Base-by-base conservation (phyloP, 495 filamentous ascomycete species). In the Beverwykella pulmonaria region DNA sequence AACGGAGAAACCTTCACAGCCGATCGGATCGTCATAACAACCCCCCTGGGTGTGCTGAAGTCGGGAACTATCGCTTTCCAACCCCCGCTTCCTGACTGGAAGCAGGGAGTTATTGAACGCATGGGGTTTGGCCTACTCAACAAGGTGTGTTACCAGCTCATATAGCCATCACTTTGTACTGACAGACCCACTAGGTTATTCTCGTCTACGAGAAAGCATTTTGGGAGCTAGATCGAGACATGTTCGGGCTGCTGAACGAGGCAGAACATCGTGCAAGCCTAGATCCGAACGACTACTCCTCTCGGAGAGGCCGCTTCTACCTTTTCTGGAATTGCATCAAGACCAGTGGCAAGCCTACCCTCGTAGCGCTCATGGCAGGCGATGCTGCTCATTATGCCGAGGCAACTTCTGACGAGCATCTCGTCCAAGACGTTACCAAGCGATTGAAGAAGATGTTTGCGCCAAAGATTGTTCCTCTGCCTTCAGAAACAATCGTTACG, bases 241-340 rank as follows among this genome's bases (percentile, higher is more conserved):
- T 99, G 78, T 97, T 98, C 72, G 94, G 94, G 8, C 84, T 97
- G 30, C 81, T 98, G 30, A 86, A 93, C 26, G 88, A 91, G 65
- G 88, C 87, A n/a, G 76, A 79, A 19, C 67, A 75, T 26, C 72
- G 69, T 1, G 78, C 80, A 52, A 88, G 86, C 61, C 79, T 84
- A 64, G 73, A 80, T 22, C 87, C 87, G 67, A 80, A 83, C 57
- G 84, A 88, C 58, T 92, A 92, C 60, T 77, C 82, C 1, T 72
- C 78, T 14, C 84, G 84, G 56, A 81, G 89, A 60, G 94, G 94
- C 19, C 88, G 93, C 10, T 96, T 94, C 79, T 99, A 97, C 71
- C 84, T 98, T 69, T 97, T 96, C 84, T 98, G 96, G 86, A 98
- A 99, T 73, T 90, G 91, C 61, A 87, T 92, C 61, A 90, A 91